Evolutionary conservation across 352 stramenopile genomes (phyloP).

Genomic region (Globisporangium nodosum): DNA sequence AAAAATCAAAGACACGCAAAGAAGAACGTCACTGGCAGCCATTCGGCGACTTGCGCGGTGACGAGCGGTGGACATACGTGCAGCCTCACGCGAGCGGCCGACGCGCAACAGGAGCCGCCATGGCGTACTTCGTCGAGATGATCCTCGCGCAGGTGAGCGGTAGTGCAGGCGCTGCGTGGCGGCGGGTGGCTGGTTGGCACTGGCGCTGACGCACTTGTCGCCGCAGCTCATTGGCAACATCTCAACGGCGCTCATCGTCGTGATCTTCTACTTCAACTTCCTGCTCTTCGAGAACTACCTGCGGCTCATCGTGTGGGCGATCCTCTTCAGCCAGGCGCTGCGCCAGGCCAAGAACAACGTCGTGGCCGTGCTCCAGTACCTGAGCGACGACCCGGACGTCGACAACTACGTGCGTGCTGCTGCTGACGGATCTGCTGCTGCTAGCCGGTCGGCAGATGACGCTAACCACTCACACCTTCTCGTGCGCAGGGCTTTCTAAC

Average conservation of each 20-base stretch:
- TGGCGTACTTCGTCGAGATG: slow-evolving; percentile 81
- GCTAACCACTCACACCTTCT: neutral
- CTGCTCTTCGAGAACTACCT: slow-evolving; percentile 88
- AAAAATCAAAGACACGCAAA: neutral
- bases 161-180: neutral
- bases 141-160: slow-evolving; percentile 69
- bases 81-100: neutral
- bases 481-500: slow-evolving; percentile 58
- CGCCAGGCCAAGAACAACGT: slow-evolving; percentile 85
- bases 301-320: slow-evolving; percentile 82
- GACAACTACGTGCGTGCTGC: slow-evolving; percentile 50
- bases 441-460: neutral
- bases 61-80: neutral
- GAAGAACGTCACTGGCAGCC: neutral
- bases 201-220: neutral
- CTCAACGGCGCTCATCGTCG: slow-evolving; percentile 77
- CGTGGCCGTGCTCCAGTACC: slow-evolving; percentile 71
- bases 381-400: slow-evolving; percentile 78
- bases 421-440: neutral
- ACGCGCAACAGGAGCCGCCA: slow-evolving; percentile 19
- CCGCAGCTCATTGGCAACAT: slow-evolving; percentile 81
- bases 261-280: slow-evolving; percentile 89
- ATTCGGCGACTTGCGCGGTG: neutral
- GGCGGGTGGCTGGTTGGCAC: neutral
- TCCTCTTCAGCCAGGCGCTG: slow-evolving; percentile 82